A percentile compares a stretch with the other conserved stretches of the same genome.
phyloP scores from a whole-genome alignment of 1,284 basidiomycete genomes.

The Cystobasidium slooffiae region DNA sequence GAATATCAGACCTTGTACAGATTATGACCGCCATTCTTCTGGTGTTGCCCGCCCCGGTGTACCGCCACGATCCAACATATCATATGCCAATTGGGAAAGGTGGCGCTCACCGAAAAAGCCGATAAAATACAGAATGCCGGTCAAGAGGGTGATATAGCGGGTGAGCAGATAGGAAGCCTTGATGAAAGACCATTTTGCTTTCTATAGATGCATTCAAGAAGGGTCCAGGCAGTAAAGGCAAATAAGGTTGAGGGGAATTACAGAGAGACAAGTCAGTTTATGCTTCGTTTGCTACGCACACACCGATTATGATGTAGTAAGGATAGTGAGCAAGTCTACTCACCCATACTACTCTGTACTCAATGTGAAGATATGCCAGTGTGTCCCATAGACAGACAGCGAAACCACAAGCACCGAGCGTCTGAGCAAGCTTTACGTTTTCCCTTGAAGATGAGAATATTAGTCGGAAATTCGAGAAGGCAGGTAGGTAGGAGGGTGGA shows the following conservation, averaged over 20 bases:
- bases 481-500: background rate
- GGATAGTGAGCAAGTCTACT: background rate
- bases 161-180: slow-evolving; percentile 28
- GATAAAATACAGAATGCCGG: slow-evolving; percentile 32
- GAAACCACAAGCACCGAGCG: slow-evolving; percentile 29
- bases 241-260: background rate
- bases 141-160: slow-evolving; percentile 20
- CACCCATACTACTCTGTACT: slow-evolving; percentile 31
- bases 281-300: too few species aligned
- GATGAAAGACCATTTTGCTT: slow-evolving; percentile 26
- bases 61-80: background rate
- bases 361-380: slow-evolving; percentile 29
- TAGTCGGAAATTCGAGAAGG: background rate
- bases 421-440: slow-evolving; percentile 25
- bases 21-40: background rate
- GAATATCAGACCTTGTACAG: background rate
- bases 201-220: background rate
- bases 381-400: slow-evolving; percentile 32
- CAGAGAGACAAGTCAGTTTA: too few species aligned
- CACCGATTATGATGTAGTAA: background rate
- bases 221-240: background rate
- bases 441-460: background rate
- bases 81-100: background rate
- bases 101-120: slow-evolving; percentile 30
- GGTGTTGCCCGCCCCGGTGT: background rate